Conservation (phyloP, 1,139 yeast species). For the Nakaseomyces nivariensis region DNA sequence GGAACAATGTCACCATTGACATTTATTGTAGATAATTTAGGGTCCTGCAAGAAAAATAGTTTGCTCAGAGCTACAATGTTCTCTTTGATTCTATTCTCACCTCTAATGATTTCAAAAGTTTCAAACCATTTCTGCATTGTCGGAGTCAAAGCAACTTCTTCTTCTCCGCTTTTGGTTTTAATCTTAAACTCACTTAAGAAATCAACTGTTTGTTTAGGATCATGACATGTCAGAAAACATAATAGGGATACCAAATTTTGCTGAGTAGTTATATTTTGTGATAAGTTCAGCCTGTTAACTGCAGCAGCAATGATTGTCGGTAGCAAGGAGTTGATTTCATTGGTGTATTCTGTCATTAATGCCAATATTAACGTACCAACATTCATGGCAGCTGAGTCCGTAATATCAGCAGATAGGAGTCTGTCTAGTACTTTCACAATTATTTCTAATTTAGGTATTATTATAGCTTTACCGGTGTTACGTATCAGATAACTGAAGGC, state of each 20-base stretch:
- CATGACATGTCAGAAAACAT: constrained; percentile 55
- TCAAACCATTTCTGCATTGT: constrained; percentile 73
- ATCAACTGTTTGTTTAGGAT: constrained; percentile 52
- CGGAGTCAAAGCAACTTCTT: constrained; percentile 35
- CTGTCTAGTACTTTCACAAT: constrained; percentile 56
- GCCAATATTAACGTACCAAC: constrained; percentile 62
- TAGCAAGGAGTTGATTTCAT: constrained; percentile 39
- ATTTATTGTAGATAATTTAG: constrained; percentile 38
- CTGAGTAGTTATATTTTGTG: constrained; percentile 60
- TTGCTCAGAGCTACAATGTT: constrained; percentile 64
- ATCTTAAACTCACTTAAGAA: constrained; percentile 43
- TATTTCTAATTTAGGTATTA: constrained; percentile 39
- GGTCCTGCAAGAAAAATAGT: constrained; percentile 50
- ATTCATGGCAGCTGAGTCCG: constrained; percentile 72
- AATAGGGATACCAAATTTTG: constrained; percentile 72
- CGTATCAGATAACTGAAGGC: constrained; percentile 55
- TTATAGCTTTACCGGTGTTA: constrained; percentile 38
- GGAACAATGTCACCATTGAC: constrained; percentile 77
- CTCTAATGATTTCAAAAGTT: constrained; percentile 71
- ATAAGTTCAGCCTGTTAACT: constrained; percentile 50
- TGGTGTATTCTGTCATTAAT: constrained; percentile 49
- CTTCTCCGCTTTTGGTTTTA: constrained; percentile 17
- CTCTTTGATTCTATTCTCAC: constrained; percentile 61
- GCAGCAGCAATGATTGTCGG: constrained; percentile 64
- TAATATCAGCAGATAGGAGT: constrained; percentile 58